Percentiles rank a stretch among this genome's conserved stretches.
phyloP scores from a whole-genome alignment of 2,329 filamentous ascomycete genomes.

The Botrytis medusae region DNA sequence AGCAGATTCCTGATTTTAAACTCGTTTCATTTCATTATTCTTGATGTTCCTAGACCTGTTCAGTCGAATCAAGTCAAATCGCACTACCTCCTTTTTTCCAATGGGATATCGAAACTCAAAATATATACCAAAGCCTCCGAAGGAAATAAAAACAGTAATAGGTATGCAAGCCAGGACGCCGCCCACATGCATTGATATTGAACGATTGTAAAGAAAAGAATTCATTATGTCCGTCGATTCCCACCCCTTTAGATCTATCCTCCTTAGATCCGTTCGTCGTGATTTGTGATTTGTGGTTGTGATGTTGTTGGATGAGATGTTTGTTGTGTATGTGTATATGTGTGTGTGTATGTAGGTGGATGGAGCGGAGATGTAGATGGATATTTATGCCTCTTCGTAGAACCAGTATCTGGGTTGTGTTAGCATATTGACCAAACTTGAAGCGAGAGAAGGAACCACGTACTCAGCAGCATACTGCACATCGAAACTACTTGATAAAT shows the following conservation, averaged over 20 bases:
- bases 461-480: conserved; percentile 84
- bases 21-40: conserved; percentile 1
- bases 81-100: not conserved
- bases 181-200: conserved; percentile 16
- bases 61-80: not conserved
- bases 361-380: not conserved
- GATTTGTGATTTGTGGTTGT: not conserved
- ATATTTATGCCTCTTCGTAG: conserved; percentile 25
- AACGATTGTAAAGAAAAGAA: not conserved
- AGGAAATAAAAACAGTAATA: not conserved
- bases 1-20: not conserved
- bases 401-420: conserved; percentile 38
- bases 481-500: conserved; percentile 59
- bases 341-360: not conserved
- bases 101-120: conserved; percentile 1
- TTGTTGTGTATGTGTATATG: not conserved
- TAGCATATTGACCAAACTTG: conserved; percentile 15
- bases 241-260: not conserved
- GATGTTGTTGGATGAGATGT: not conserved
- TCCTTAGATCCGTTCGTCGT: not conserved
- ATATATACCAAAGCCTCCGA: not conserved
- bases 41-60: not conserved
- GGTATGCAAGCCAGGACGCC: conserved; percentile 2
- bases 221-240: not conserved
- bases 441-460: conserved; percentile 48